Percentiles rank a stretch among this genome's conserved stretches.
These are phyloP conservation scores for Xylariomycetidae sp. DNA, from an alignment of 2,329 filamentous ascomycete species.

Conservation along the genomic window DNA sequence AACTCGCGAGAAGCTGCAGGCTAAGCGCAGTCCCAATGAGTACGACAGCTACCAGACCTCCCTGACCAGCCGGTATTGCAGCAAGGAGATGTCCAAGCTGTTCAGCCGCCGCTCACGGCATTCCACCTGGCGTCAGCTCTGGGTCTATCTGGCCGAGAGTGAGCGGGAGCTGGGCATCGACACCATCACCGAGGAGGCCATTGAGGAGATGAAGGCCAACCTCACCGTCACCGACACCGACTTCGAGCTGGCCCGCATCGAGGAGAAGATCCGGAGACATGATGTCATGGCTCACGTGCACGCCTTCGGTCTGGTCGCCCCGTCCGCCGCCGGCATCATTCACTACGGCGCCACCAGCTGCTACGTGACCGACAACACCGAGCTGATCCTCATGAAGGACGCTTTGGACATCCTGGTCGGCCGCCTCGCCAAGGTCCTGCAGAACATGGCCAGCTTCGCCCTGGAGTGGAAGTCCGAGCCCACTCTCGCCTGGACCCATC, in stretches of 20 bases:
- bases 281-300: constrained; percentile 66
- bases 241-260: constrained; percentile 66
- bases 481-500: constrained; percentile 66
- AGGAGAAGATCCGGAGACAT: constrained; percentile 68
- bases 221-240: constrained; percentile 71
- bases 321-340: constrained; percentile 62
- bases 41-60: constrained; percentile 61
- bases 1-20: too few species aligned
- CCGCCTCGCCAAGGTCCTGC: constrained; percentile 73
- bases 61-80: constrained; percentile 67
- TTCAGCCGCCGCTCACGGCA: constrained; percentile 72
- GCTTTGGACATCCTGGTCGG: constrained; percentile 69
- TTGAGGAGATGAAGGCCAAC: constrained; percentile 70
- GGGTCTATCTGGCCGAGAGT: constrained; percentile 76
- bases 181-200: constrained; percentile 63
- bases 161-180: constrained; percentile 75
- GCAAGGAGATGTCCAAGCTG: constrained; percentile 67
- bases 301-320: constrained; percentile 57
- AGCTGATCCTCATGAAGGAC: constrained; percentile 70
- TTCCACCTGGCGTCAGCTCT: constrained; percentile 71
- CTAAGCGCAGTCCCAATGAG: too few species aligned
- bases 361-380: constrained; percentile 59
- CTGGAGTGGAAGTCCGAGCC: constrained; percentile 55
- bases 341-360: constrained; percentile 53
- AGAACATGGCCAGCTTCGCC: constrained; percentile 68